Conservation (phyloP, 1,284 basidiomycete species). For the Neolentinus lepideus region DNA sequence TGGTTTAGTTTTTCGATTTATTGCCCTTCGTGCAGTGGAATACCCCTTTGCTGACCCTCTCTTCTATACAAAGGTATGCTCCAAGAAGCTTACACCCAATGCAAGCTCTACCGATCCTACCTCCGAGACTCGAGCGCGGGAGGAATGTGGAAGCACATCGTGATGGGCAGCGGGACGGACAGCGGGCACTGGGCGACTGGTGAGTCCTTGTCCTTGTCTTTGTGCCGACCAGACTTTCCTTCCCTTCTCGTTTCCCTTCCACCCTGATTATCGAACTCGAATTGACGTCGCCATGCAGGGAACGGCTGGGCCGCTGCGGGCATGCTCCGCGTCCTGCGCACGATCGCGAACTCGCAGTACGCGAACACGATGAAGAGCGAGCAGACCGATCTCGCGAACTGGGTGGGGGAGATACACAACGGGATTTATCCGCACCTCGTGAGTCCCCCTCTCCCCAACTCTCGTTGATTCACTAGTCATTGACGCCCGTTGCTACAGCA, state of each 20-base stretch:
- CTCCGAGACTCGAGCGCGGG: slow-evolving; percentile 31
- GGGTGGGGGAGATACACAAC: slow-evolving; percentile 49
- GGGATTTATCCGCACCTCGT: slow-evolving; percentile 59
- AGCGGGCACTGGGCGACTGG: slow-evolving; percentile 48
- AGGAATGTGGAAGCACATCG: slow-evolving; percentile 50
- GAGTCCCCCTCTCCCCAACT: slow-evolving; percentile 9
- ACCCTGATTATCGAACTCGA: neutral
- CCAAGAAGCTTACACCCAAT: slow-evolving; percentile 58
- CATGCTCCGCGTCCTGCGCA: slow-evolving; percentile 54
- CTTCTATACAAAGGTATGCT: slow-evolving; percentile 28
- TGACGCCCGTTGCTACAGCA: slow-evolving; percentile 27
- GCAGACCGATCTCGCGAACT: slow-evolving; percentile 39
- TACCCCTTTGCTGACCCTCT: neutral
- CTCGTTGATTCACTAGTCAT: neutral
- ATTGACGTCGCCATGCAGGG: slow-evolving; percentile 23
- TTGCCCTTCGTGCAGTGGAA: neutral
- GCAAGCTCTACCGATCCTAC: slow-evolving; percentile 51
- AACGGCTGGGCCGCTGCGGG: slow-evolving; percentile 68
- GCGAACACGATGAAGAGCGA: slow-evolving; percentile 32
- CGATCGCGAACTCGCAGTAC: slow-evolving; percentile 40
- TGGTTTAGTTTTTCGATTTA: neutral
- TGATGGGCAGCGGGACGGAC: slow-evolving; percentile 36
- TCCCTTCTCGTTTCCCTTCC: neutral
- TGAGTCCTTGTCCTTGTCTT: slow-evolving; percentile 10
- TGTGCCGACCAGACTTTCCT: too few relatives aligned